These are phyloP conservation scores for Oxyria digyna DNA, from an alignment of 148 eudicot species.

Conservation along the genomic window DNA sequence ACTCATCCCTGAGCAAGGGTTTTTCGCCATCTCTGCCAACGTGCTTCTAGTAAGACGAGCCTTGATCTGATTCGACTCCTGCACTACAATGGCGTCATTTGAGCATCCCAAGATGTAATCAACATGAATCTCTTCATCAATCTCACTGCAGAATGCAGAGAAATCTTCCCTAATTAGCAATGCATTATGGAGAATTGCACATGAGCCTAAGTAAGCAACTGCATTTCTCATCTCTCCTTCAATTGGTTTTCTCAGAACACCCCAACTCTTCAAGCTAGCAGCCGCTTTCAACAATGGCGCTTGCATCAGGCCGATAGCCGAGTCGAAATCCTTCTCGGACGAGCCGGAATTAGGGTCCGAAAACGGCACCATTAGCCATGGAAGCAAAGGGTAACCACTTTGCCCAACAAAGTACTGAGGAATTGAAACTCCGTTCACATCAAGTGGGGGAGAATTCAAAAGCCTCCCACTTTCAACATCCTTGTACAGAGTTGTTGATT, in stretches of 20 bases:
- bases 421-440: conserved; percentile 20
- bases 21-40: conserved; percentile 40
- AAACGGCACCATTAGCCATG: conserved; percentile 66
- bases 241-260: conserved; percentile 49
- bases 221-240: conserved; percentile 45
- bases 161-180: conserved; percentile 72
- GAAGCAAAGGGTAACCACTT: conserved; percentile 53
- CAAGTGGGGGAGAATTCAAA: conserved; percentile 21
- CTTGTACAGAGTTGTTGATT: conserved; percentile 43
- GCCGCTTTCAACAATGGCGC: conserved; percentile 24
- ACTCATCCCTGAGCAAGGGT: background rate
- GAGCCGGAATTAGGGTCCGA: conserved; percentile 28
- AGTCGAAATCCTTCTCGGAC: conserved; percentile 40
- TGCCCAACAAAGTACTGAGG: conserved; percentile 66
- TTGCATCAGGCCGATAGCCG: conserved; percentile 17
- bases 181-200: conserved; percentile 82
- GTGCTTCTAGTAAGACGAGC: conserved; percentile 33
- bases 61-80: conserved; percentile 15
- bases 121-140: background rate
- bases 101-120: conserved; percentile 13
- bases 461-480: conserved; percentile 41
- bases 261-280: conserved; percentile 79
- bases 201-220: conserved; percentile 80
- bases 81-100: conserved; percentile 14
- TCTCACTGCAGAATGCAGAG: conserved; percentile 36